Evolutionary conservation across 1,284 basidiomycete species (phyloP), one percentile per base, ranked within the genome.

Genomic region (Cryptococcus sp.): DNA sequence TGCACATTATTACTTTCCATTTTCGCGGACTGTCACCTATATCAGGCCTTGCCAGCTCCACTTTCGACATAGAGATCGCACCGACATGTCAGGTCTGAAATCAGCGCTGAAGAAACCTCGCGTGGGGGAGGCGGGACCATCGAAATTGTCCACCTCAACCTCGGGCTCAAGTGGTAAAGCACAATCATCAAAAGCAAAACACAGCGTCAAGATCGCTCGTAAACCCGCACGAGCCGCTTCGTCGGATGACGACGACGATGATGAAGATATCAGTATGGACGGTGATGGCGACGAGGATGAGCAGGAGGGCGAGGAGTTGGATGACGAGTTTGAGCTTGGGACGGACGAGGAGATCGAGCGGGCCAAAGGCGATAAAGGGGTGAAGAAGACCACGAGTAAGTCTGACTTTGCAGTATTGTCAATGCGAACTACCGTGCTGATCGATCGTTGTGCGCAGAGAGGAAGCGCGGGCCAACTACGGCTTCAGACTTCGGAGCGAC

Each of bases 381-480:
- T n/a, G 1, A 56, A 56, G 49, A 61, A 58, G 25, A 16, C 52
- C 22, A 19, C 40, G 13, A 58, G 57, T 58, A 39, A 58, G 57
- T 47, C 3, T n/a, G n/a, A n/a, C n/a, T n/a, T n/a, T n/a, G n/a
- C n/a, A n/a, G n/a, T n/a, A n/a, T n/a, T n/a, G n/a, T n/a, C n/a
- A n/a, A n/a, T 19, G 11, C 40, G 3, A 26, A 26, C 20, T n/a
- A 20, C 7, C 29, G n/a, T 40, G 38, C 1, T 55, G 1, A 44
- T n/a, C n/a, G 41, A 8, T 16, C 41, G n/a, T 20, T 26, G 15
- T 19, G n/a, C 3, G 10, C 62, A 77, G 75, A 79, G 57, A 63
- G 74, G 52, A 79, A 79, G 65, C 61, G 69, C 40, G 60, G 71
- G 15, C 58, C 73, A 2, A 79, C 76, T 4, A 74, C 75, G 7